These are phyloP conservation scores for Globisporangium cederbergense DNA, from an alignment of 352 stramenopile species.

Conservation along the genomic window DNA sequence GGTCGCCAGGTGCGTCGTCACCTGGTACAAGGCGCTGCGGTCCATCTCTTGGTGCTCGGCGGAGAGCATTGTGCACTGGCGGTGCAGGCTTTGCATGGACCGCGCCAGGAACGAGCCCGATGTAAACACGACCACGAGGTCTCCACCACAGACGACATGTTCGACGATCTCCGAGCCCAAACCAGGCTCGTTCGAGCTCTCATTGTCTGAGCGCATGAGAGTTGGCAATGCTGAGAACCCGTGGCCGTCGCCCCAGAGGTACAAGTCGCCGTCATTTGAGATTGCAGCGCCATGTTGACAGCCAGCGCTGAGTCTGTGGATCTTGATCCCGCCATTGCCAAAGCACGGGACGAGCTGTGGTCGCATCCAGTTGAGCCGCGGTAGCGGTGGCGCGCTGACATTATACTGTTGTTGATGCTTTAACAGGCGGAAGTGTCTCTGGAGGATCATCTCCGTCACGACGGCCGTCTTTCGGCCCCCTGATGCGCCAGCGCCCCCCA, in stretches of 20 bases:
- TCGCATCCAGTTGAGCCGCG: slow-evolving; percentile 38
- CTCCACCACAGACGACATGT: slow-evolving; percentile 47
- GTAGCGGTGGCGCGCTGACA: slow-evolving; percentile 13
- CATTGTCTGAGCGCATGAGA: slow-evolving; percentile 10
- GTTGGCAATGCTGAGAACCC: slow-evolving; percentile 7
- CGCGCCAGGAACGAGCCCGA: slow-evolving; percentile 48
- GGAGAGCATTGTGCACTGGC: slow-evolving; percentile 12
- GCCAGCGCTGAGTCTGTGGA: slow-evolving; percentile 77
- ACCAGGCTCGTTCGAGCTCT: neutral
- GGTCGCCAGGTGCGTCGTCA: slow-evolving; percentile 7
- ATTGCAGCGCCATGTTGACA: slow-evolving; percentile 85
- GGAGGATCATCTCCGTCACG: slow-evolving; percentile 39
- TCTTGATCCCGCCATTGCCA: slow-evolving; percentile 25
- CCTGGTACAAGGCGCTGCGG: neutral
- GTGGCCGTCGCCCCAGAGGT: slow-evolving; percentile 76
- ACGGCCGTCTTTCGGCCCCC: slow-evolving; percentile 17
- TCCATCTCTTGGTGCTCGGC: slow-evolving; percentile 8
- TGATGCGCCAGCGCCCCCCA: slow-evolving; percentile 22
- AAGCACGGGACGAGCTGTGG: slow-evolving; percentile 47
- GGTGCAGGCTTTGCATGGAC: slow-evolving; percentile 35
- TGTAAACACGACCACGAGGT: slow-evolving; percentile 39
- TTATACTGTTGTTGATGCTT: slow-evolving; percentile 9
- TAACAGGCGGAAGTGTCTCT: slow-evolving; percentile 34
- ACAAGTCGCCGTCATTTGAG: slow-evolving; percentile 86
- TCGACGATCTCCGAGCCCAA: slow-evolving; percentile 37